phyloP scores from a whole-genome alignment of 352 stramenopile species.

The Globisporangium lucens region DNA sequence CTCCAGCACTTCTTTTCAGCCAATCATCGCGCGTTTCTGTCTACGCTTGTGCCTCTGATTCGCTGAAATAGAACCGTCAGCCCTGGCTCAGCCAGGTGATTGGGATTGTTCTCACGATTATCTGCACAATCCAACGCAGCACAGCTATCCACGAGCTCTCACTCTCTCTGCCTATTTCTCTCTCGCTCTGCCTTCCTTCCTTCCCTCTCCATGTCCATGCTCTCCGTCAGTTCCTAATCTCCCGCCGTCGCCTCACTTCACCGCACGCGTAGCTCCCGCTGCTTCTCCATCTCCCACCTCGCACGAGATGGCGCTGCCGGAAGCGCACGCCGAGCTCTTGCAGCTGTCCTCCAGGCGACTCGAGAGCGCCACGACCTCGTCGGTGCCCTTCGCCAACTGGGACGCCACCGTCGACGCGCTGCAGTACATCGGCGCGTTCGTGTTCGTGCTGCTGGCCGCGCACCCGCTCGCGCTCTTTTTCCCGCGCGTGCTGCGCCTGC shows the following conservation, averaged over 20 bases:
- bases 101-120: neutral
- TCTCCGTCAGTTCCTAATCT: neutral
- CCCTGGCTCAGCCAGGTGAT: no score
- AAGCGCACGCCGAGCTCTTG: neutral
- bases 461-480: slow-evolving; percentile 61
- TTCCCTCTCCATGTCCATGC: neutral
- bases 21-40: no score
- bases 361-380: neutral
- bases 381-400: neutral
- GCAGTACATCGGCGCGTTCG: neutral
- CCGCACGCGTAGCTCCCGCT: no score
- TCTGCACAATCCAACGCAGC: neutral
- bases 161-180: neutral
- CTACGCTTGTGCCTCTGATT: no score
- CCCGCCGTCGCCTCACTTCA: neutral
- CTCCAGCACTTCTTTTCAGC: no score
- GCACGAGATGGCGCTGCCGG: neutral
- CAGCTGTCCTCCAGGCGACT: neutral
- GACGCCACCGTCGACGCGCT: neutral
- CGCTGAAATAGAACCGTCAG: no score
- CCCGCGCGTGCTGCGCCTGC: slow-evolving; percentile 38
- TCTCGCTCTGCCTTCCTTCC: no score
- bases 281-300: no score
- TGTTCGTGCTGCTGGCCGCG: slow-evolving; percentile 13
- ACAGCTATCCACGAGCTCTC: neutral